A percentile compares a stretch with the other conserved stretches of the same genome.
phyloP scores from a whole-genome alignment of 345 rosid species.

The Linum lewisii region DNA sequence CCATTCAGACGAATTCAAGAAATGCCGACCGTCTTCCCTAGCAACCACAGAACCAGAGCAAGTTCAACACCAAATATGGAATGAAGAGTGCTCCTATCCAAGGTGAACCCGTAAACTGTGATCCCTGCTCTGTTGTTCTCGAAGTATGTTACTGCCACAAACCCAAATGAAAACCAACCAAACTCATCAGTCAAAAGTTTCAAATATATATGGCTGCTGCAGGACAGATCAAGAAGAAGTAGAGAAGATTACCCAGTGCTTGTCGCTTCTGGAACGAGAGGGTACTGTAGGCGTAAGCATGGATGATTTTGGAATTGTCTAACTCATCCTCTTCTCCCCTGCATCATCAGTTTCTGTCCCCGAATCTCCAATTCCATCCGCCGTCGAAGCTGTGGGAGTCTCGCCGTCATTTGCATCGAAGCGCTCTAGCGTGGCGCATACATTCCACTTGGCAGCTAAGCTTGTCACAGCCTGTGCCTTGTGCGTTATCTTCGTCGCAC shows the following conservation, averaged over 20 bases:
- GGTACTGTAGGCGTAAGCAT: constrained; percentile 57
- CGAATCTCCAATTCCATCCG: constrained; percentile 8
- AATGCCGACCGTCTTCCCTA: constrained; percentile 77
- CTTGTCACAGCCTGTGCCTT: constrained; percentile 76
- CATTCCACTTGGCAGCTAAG: constrained; percentile 94
- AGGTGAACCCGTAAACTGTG: constrained; percentile 68
- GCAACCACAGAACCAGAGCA: constrained; percentile 83
- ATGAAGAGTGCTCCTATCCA: constrained; percentile 72
- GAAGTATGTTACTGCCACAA: constrained; percentile 64
- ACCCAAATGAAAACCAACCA: background rate
- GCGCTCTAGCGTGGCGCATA: constrained; percentile 70
- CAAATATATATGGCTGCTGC: background rate
- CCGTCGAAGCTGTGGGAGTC: constrained; percentile 36
- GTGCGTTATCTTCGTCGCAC: constrained; percentile 91
- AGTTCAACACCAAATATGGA: constrained; percentile 75
- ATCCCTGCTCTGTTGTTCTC: constrained; percentile 92
- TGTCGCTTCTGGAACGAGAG: constrained; percentile 87
- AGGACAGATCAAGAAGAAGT: background rate
- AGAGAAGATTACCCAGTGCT: constrained; percentile 53
- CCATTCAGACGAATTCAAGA: constrained; percentile 20
- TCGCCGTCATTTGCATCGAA: constrained; percentile 56
- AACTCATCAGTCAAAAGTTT: no score
- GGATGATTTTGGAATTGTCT: constrained; percentile 59
- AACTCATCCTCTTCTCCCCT: constrained; percentile 83
- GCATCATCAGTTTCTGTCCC: constrained; percentile 43